Evolutionary conservation across 495 filamentous ascomycete genomes (phyloP).

Genomic region (Pseudomonodictys pantanalensis): DNA sequence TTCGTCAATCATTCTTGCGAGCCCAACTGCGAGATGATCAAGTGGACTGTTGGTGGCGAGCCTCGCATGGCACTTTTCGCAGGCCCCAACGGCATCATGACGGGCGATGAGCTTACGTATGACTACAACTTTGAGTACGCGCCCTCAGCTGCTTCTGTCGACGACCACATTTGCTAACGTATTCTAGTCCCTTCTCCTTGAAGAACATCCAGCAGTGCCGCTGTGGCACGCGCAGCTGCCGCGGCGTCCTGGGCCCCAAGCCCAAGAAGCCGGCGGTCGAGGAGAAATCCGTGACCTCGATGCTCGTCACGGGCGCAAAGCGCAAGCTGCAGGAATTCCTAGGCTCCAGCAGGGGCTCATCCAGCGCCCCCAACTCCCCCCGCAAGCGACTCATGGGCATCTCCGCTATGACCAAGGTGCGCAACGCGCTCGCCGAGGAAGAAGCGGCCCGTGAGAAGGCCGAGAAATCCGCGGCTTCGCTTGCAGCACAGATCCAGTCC

Average conservation of each 20-base stretch:
- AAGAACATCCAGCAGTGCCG: slow-evolving; percentile 44
- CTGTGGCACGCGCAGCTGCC: slow-evolving; percentile 45
- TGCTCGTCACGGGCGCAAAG: slow-evolving; percentile 27
- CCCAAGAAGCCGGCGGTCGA: slow-evolving; percentile 26
- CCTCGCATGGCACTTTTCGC: slow-evolving; percentile 98
- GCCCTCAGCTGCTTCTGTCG: slow-evolving; percentile 18
- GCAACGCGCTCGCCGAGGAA: slow-evolving; percentile 21
- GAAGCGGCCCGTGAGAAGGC: slow-evolving; percentile 5
- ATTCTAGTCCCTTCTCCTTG: slow-evolving; percentile 40
- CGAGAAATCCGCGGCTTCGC: slow-evolving; percentile 12
- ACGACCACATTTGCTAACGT: not conserved
- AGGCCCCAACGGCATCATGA: slow-evolving; percentile 81
- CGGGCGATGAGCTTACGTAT: slow-evolving; percentile 95
- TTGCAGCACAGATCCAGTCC: slow-evolving; percentile 10
- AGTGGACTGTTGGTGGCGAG: slow-evolving; percentile 93
- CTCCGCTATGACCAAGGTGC: slow-evolving; percentile 16
- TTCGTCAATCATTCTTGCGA: slow-evolving; percentile 98
- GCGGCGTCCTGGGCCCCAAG: slow-evolving; percentile 44
- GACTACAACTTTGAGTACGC: slow-evolving; percentile 95
- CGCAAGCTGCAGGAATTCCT: slow-evolving; percentile 30
- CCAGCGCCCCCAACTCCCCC: slow-evolving; percentile 2
- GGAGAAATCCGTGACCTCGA: slow-evolving; percentile 3
- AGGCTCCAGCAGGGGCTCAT: slow-evolving; percentile 9
- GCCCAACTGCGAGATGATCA: slow-evolving; percentile 96
- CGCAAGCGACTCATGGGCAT: slow-evolving; percentile 23